Conservation (phyloP, 176 grass and related monocot species). For the Hordeum marinum region DNA sequence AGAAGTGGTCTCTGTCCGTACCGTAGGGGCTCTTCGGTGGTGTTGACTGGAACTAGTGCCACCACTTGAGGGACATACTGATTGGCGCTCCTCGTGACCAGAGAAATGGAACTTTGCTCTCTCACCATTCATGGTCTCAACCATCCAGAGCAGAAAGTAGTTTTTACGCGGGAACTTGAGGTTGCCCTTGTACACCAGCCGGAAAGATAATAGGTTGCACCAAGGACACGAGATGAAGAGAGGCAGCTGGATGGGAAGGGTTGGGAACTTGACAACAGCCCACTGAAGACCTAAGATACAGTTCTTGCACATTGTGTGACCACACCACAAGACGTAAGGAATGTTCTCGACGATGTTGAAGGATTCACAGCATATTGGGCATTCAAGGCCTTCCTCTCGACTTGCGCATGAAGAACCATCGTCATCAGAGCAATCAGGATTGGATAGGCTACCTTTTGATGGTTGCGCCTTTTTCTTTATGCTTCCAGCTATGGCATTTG, state of each 20-base stretch:
- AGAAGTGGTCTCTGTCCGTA: neutral
- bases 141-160: constrained; percentile 96
- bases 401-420: constrained; percentile 80
- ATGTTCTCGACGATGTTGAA: constrained; percentile 96
- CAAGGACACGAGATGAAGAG: constrained; percentile 89
- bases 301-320: constrained; percentile 98
- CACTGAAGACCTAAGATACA: constrained; percentile 81
- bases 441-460: constrained; percentile 29
- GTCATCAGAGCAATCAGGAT: constrained; percentile 72
- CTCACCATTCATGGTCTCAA: constrained; percentile 79
- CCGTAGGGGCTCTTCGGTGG: constrained; percentile 23
- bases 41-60: constrained; percentile 36
- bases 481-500: constrained; percentile 59
- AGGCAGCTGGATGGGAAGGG: constrained; percentile 67
- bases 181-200: constrained; percentile 74
- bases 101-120: constrained; percentile 48
- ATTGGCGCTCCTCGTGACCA: constrained; percentile 15
- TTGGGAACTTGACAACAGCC: constrained; percentile 74
- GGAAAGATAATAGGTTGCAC: constrained; percentile 75
- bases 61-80: constrained; percentile 17
- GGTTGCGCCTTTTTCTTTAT: constrained; percentile 35
- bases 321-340: constrained; percentile 91
- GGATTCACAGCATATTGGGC: constrained; percentile 91
- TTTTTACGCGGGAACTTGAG: constrained; percentile 82
- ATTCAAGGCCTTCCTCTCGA: constrained; percentile 83